phyloP scores from a whole-genome alignment of 1,139 yeast genomes.

The Lodderomyces jiufengensis region DNA sequence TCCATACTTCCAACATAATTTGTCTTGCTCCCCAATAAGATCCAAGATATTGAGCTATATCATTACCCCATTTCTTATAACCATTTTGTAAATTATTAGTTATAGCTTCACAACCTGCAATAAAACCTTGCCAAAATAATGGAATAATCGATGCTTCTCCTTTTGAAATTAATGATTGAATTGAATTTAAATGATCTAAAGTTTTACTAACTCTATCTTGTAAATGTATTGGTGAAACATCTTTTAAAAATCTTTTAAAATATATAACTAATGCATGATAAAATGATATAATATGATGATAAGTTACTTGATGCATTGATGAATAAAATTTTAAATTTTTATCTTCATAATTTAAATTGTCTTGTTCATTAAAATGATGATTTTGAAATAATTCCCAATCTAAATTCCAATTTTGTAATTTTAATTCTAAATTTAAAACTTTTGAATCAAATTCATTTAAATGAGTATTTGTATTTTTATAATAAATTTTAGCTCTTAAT shows the following conservation, averaged over 20 bases:
- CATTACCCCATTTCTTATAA: slow-evolving; percentile 79
- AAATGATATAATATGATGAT: slow-evolving; percentile 78
- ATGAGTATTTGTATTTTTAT: slow-evolving; percentile 27
- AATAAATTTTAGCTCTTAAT: slow-evolving; percentile 58
- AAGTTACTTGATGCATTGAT: slow-evolving; percentile 69
- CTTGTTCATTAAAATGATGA: slow-evolving; percentile 1
- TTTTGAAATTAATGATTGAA: slow-evolving; percentile 55
- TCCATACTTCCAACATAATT: slow-evolving; percentile 85
- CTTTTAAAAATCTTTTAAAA: slow-evolving; percentile 63
- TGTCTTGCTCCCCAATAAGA: slow-evolving; percentile 85
- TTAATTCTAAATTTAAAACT: slow-evolving; percentile 47
- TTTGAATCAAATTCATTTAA: slow-evolving; percentile 46
- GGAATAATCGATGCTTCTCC: slow-evolving; percentile 65
- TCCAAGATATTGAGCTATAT: slow-evolving; percentile 69
- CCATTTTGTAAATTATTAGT: slow-evolving; percentile 57
- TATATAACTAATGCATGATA: slow-evolving; percentile 74
- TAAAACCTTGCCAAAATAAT: slow-evolving; percentile 84
- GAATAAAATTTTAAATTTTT: slow-evolving; percentile 35
- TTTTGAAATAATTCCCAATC: slow-evolving; percentile 52
- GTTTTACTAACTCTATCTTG: slow-evolving; percentile 63
- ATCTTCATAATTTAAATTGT: slow-evolving; percentile 9
- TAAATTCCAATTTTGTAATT: slow-evolving; percentile 60
- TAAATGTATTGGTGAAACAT: slow-evolving; percentile 46
- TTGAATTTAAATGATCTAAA: slow-evolving; percentile 59
- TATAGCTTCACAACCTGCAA: slow-evolving; percentile 82